Evolutionary conservation across 1,284 basidiomycete species (phyloP).

Genomic region (Cystobasidiaceae sp.): DNA sequence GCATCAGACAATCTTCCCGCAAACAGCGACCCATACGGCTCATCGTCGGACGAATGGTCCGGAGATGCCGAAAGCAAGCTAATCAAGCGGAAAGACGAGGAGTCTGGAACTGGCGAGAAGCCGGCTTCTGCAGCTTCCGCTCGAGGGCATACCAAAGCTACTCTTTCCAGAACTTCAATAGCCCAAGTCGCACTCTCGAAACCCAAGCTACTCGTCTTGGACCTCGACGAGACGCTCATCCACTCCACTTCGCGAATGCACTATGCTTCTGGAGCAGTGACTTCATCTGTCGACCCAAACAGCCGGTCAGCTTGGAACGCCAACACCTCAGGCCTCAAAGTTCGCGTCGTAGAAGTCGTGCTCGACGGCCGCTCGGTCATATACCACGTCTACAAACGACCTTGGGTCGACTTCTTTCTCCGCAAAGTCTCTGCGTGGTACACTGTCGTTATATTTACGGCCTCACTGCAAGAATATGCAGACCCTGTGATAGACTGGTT

Average conservation of each 20-base stretch:
- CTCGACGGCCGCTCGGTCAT: constrained; percentile 80
- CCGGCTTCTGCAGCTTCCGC: too few relatives aligned
- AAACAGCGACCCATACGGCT: neutral
- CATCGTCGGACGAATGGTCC: neutral
- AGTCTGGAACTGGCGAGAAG: too few relatives aligned
- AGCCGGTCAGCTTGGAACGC: constrained; percentile 2
- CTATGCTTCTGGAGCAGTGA: constrained; percentile 36
- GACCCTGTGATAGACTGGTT: constrained; percentile 99
- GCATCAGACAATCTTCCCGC: neutral
- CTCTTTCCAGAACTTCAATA: neutral
- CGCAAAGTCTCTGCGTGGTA: constrained; percentile 97
- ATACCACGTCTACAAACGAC: constrained; percentile 98
- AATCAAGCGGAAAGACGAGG: too few relatives aligned
- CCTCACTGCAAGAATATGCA: constrained; percentile 97
- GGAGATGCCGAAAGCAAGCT: neutral
- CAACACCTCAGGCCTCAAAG: constrained; percentile 48
- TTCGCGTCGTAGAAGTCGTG: constrained; percentile 93
- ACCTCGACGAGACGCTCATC: constrained; percentile 95
- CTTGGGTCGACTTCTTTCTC: constrained; percentile 92
- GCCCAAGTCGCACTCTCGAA: constrained; percentile 22
- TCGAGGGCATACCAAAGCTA: neutral
- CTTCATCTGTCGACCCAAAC: constrained; percentile 29
- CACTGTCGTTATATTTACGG: constrained; percentile 96
- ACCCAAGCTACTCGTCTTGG: constrained; percentile 88
- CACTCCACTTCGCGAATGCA: constrained; percentile 73